These are phyloP conservation scores for Penicillium angulare DNA, from an alignment of 495 filamentous ascomycete species.

Conservation along the genomic window DNA sequence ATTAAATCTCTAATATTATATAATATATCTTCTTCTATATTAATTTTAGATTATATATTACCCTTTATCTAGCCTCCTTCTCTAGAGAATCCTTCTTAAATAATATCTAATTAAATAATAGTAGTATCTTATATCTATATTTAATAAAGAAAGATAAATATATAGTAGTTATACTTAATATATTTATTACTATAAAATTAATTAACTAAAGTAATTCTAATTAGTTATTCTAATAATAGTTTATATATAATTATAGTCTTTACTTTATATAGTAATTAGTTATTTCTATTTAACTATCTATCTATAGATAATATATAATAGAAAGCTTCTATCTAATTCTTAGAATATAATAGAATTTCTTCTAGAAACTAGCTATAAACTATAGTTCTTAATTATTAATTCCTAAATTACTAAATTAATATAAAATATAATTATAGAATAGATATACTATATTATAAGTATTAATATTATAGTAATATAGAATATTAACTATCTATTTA, in stretches of 20 bases:
- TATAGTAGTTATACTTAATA: not conserved
- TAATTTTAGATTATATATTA: no score
- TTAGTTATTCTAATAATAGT: slow-evolving; percentile 31
- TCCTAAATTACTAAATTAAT: no score
- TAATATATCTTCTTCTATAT: no score
- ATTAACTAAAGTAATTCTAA: slow-evolving; percentile 15
- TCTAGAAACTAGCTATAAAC: not conserved
- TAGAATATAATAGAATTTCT: not conserved
- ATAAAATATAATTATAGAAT: no score
- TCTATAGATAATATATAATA: slow-evolving; percentile 27
- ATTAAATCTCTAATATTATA: no score
- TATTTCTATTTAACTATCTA: slow-evolving; percentile 28
- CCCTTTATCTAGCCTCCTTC: no score
- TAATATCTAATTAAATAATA: not conserved
- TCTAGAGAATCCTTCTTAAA: not conserved
- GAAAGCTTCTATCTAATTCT: slow-evolving; percentile 11
- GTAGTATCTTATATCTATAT: slow-evolving; percentile 5
- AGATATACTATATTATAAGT: no score
- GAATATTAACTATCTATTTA: no score
- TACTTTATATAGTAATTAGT: slow-evolving; percentile 20
- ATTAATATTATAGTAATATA: no score
- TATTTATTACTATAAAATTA: slow-evolving; percentile 29
- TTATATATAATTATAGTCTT: slow-evolving; percentile 20
- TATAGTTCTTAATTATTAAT: not conserved
- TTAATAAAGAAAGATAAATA: slow-evolving; percentile 20